These are phyloP conservation scores for Fusarium duplospermum DNA, from an alignment of 2,329 filamentous ascomycete genomes.

Conservation along the genomic window DNA sequence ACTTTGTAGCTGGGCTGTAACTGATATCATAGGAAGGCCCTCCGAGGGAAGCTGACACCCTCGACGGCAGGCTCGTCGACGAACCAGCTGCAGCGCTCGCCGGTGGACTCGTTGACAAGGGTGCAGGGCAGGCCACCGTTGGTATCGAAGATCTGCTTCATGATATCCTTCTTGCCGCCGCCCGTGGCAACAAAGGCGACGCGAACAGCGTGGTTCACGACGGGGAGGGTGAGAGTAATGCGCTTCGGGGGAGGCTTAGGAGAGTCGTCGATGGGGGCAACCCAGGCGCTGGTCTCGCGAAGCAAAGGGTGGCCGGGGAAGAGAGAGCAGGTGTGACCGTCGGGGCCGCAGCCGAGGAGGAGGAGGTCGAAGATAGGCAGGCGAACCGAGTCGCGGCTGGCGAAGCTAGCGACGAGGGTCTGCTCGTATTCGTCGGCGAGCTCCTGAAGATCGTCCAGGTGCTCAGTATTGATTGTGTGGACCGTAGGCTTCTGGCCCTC, in stretches of 20 bases:
- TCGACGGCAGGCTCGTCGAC: conserved; percentile 88
- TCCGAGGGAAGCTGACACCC: conserved; percentile 83
- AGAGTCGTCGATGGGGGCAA: conserved; percentile 89
- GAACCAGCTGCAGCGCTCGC: conserved; percentile 95
- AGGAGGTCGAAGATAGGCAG: conserved; percentile 95
- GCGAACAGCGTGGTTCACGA: conserved; percentile 86
- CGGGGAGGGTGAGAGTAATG: conserved; percentile 92
- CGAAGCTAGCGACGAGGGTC: conserved; percentile 85
- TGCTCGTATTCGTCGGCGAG: conserved; percentile 95
- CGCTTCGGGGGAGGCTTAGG: conserved; percentile 93
- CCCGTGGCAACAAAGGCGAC: conserved; percentile 95
- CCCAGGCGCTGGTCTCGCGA: conserved; percentile 90
- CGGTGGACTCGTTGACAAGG: conserved; percentile 85
- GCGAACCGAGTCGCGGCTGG: conserved; percentile 91
- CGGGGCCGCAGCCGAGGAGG: conserved; percentile 91
- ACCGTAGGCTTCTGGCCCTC: conserved; percentile 74
- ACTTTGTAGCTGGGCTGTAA: conserved; percentile 14
- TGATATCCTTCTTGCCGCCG: conserved; percentile 86
- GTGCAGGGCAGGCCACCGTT: conserved; percentile 84
- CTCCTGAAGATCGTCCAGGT: conserved; percentile 85
- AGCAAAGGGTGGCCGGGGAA: conserved; percentile 92
- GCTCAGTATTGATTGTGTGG: conserved; percentile 76
- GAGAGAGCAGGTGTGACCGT: conserved; percentile 96
- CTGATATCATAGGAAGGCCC: conserved; percentile 66
- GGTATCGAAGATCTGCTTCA: conserved; percentile 91